A percentile compares a stretch with the other conserved stretches of the same genome.
phyloP scores from a whole-genome alignment of 768 basidiomycete species.

The Boletellus emodensis region DNA sequence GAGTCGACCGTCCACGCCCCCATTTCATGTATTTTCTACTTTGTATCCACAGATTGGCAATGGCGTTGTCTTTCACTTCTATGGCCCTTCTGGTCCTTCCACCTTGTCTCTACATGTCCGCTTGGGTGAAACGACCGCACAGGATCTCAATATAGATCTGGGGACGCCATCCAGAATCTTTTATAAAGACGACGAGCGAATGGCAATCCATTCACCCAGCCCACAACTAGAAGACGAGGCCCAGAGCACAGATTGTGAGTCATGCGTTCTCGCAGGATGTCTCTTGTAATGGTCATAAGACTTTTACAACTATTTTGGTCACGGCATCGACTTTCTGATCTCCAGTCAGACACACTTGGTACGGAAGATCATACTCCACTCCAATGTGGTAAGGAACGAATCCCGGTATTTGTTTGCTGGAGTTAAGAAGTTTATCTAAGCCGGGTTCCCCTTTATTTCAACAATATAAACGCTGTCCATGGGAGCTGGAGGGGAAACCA shows the following conservation, averaged over 20 bases:
- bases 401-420: background rate
- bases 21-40: background rate
- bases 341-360: constrained; percentile 68
- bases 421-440: constrained; percentile 36
- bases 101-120: constrained; percentile 49
- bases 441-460: constrained; percentile 89
- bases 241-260: constrained; percentile 49
- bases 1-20: background rate
- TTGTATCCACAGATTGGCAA: constrained; percentile 53
- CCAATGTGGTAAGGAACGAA: constrained; percentile 66
- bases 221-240: constrained; percentile 41
- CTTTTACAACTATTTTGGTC: constrained; percentile 92
- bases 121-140: constrained; percentile 73
- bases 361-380: constrained; percentile 81
- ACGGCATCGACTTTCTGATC: constrained; percentile 85
- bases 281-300: constrained; percentile 41
- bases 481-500: constrained; percentile 77
- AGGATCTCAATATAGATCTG: constrained; percentile 75
- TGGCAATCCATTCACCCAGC: constrained; percentile 71
- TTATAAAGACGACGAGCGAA: constrained; percentile 86
- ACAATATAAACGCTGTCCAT: constrained; percentile 86
- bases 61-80: constrained; percentile 67
- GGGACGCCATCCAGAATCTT: constrained; percentile 74
- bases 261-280: constrained; percentile 1
- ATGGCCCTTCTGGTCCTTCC: constrained; percentile 45